Conservation (phyloP, 2,329 filamentous ascomycete species). For the Penicillium decumbens region DNA sequence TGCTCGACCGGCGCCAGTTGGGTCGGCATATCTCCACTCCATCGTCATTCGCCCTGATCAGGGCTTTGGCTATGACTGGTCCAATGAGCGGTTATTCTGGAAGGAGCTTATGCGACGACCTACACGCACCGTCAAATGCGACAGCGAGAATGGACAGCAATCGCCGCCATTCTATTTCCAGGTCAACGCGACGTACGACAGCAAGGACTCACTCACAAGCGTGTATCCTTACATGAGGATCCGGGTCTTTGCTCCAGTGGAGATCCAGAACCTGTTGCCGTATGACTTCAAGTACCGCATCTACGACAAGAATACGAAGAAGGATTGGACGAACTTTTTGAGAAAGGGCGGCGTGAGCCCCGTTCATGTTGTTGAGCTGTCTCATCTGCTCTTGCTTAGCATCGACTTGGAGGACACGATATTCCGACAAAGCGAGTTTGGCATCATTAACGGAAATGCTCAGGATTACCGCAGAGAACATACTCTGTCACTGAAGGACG, state of each 20-base stretch:
- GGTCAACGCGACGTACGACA: slow-evolving; percentile 79
- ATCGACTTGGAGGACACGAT: slow-evolving; percentile 95
- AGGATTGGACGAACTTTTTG: slow-evolving; percentile 98
- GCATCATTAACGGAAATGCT: slow-evolving; percentile 87
- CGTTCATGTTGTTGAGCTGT: slow-evolving; percentile 93
- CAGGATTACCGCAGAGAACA: slow-evolving; percentile 84
- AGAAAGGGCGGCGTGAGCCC: slow-evolving; percentile 95
- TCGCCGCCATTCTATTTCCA: slow-evolving; percentile 92
- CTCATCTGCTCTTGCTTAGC: slow-evolving; percentile 85
- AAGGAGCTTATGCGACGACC: slow-evolving; percentile 80
- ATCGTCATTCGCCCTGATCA: slow-evolving; percentile 85
- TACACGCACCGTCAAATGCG: slow-evolving; percentile 81
- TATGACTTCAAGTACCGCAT: slow-evolving; percentile 99
- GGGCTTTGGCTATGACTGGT: slow-evolving; percentile 96
- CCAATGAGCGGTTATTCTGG: slow-evolving; percentile 85
- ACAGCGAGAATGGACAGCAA: slow-evolving; percentile 73
- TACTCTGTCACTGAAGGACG: slow-evolving; percentile 75
- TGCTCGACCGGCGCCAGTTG: slow-evolving; percentile 81
- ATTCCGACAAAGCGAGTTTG: slow-evolving; percentile 92
- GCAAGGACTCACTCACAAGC: slow-evolving; percentile 73
- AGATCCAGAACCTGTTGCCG: slow-evolving; percentile 88
- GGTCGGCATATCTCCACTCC: slow-evolving; percentile 83
- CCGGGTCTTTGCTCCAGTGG: slow-evolving; percentile 84
- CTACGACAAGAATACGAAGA: slow-evolving; percentile 97
- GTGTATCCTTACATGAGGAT: slow-evolving; percentile 93